Base-by-base conservation (phyloP, 306 rosid species). In the Quercus suber region DNA sequence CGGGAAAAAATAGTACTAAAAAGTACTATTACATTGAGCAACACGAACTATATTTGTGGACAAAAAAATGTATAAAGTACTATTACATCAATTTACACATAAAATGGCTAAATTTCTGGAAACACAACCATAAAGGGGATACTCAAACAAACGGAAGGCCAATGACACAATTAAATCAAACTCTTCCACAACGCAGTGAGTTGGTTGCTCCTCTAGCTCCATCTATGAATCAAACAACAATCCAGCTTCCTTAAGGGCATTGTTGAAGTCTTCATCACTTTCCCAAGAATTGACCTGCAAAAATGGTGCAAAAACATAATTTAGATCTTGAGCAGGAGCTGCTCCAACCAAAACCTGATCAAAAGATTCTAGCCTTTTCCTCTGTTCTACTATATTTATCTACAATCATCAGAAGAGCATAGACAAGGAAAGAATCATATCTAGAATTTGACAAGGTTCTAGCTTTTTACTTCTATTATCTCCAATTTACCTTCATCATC, bases 191-290 rank as follows among this genome's bases (percentile, higher is more conserved):
- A 23, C 3, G 8, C 28, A 23, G 28, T 21, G 28, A 4, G 31
- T 21, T 59, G 33, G 5, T 28, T 13, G 31, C 13, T 25, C 17
- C 7, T 59, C 67, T 12, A 27, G 67, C 67, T 59, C 67, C 67
- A 21, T 59, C 30, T 10, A 23, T 25, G 69, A 65, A 37, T 7
- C 58, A 63, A 59, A 76, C 49, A 90, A 52, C 57, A 90, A 84
- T 68, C 97, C 97, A 23, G 93, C 92, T 19, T 80, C 82, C 79
- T 82, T 87, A 27, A 92, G 88, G 76, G 93, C 97, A 9, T 45
- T 84, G 82, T 89, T 79, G 60, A 81, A 89, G 15, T 85, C 89
- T 56, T 90, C 92, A 21, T 81, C 78, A 19, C 77, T 84, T 43
- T 86, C 77, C 72, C 72, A 67, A 33, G 25, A 28, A 41, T 75